Conservation (phyloP, 441 rosid species). For the Flueggea neowawraea region DNA sequence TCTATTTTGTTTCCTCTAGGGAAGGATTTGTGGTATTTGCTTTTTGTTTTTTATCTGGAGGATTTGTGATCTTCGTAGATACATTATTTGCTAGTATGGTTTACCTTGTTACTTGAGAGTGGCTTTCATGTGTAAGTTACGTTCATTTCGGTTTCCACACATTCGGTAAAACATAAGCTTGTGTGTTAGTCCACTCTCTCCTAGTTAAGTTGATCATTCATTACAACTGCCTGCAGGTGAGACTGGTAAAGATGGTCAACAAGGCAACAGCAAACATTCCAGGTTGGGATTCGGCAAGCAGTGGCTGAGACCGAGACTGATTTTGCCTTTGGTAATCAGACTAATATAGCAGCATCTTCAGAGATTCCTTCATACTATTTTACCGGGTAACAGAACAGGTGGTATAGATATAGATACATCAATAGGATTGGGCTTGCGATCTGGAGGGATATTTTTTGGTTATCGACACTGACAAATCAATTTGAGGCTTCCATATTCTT, state of each 20-base stretch:
- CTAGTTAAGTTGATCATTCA: background rate
- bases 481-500: constrained; percentile 12
- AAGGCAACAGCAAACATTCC: constrained; percentile 76
- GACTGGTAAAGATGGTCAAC: constrained; percentile 60
- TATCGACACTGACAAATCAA: background rate
- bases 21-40: too few species aligned
- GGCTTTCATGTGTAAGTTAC: too few species aligned
- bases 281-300: constrained; percentile 39
- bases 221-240: constrained; percentile 38
- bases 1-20: too few species aligned
- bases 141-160: too few species aligned
- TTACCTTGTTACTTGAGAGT: too few species aligned
- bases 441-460: constrained; percentile 9
- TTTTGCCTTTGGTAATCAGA: constrained; percentile 6
- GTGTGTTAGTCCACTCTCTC: too few species aligned
- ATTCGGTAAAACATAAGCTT: too few species aligned
- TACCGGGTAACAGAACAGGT: constrained; percentile 15
- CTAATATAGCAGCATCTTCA: background rate
- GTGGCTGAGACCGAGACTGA: constrained; percentile 18
- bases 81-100: too few species aligned
- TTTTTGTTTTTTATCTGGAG: too few species aligned
- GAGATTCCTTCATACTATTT: constrained; percentile 11
- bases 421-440: constrained; percentile 11
- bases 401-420: constrained; percentile 15
- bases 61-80: too few species aligned